Conservation (phyloP, 164 flowering plant species). For the Piper betle region DNA sequence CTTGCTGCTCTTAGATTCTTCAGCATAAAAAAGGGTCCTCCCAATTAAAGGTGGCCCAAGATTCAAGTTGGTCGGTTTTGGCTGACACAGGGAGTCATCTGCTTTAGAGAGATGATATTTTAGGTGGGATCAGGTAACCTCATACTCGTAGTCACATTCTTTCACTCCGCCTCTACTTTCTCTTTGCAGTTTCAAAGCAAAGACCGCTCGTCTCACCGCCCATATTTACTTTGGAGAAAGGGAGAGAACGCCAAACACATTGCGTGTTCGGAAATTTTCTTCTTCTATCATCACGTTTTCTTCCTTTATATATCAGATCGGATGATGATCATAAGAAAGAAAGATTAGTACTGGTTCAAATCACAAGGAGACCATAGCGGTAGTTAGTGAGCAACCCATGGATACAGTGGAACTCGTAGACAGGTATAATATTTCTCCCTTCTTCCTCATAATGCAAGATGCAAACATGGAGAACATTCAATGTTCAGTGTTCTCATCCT, state of each 20-base stretch:
- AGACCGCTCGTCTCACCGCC: background rate
- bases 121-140: slow-evolving; percentile 5
- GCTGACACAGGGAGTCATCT: background rate
- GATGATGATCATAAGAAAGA: background rate
- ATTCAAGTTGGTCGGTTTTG: background rate
- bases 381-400: background rate
- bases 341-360: background rate
- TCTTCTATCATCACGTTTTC: background rate
- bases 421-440: background rate
- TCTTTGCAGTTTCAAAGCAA: background rate
- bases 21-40: background rate
- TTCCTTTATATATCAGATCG: background rate
- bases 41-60: background rate
- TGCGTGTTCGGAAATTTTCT: background rate
- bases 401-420: background rate
- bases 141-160: slow-evolving; percentile 1
- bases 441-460: background rate
- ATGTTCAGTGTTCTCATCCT: background rate
- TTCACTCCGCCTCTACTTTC: background rate
- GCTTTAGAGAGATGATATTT: slow-evolving; percentile 1
- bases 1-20: background rate
- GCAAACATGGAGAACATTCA: background rate
- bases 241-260: background rate
- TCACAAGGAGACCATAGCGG: background rate
- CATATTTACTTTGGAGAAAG: background rate